Conservation (phyloP, 1,284 basidiomycete genomes). For the Rhodotorula sp. region DNA sequence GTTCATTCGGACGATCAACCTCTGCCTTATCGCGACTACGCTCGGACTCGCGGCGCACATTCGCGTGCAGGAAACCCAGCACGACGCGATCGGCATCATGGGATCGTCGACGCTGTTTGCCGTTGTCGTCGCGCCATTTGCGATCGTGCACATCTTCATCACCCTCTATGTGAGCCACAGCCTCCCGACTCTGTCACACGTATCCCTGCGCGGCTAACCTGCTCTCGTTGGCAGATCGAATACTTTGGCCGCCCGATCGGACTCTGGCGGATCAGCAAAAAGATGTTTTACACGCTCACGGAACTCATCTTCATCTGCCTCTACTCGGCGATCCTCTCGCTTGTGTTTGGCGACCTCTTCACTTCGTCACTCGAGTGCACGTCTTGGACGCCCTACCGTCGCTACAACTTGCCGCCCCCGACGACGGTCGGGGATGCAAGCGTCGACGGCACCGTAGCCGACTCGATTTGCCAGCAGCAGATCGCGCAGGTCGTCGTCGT, state of each 20-base stretch:
- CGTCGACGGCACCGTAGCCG: slow-evolving; percentile 56
- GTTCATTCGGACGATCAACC: slow-evolving; percentile 80
- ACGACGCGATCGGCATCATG: slow-evolving; percentile 64
- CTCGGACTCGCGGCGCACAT: slow-evolving; percentile 77
- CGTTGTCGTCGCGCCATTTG: slow-evolving; percentile 81
- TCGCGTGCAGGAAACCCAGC: slow-evolving; percentile 59
- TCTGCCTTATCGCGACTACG: slow-evolving; percentile 74
- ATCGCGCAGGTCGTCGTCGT: slow-evolving; percentile 67
- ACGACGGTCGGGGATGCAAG: slow-evolving; percentile 61
- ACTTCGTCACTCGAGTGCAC: slow-evolving; percentile 79
- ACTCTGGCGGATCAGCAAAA: slow-evolving; percentile 67
- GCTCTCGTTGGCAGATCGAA: slow-evolving; percentile 61
- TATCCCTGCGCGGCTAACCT: neutral
- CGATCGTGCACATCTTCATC: slow-evolving; percentile 78
- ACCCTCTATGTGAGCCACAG: slow-evolving; percentile 57
- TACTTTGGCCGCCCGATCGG: slow-evolving; percentile 88
- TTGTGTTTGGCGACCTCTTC: slow-evolving; percentile 88
- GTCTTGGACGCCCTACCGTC: slow-evolving; percentile 45
- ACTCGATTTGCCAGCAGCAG: slow-evolving; percentile 66
- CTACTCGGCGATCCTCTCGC: slow-evolving; percentile 84
- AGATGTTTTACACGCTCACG: slow-evolving; percentile 44
- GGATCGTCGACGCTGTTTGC: slow-evolving; percentile 79
- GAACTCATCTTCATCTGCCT: slow-evolving; percentile 80
- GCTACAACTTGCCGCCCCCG: slow-evolving; percentile 53
- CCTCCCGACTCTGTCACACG: too few species aligned